phyloP scores from a whole-genome alignment of 495 filamentous ascomycete genomes.

The Trichoderma asperelloides region DNA sequence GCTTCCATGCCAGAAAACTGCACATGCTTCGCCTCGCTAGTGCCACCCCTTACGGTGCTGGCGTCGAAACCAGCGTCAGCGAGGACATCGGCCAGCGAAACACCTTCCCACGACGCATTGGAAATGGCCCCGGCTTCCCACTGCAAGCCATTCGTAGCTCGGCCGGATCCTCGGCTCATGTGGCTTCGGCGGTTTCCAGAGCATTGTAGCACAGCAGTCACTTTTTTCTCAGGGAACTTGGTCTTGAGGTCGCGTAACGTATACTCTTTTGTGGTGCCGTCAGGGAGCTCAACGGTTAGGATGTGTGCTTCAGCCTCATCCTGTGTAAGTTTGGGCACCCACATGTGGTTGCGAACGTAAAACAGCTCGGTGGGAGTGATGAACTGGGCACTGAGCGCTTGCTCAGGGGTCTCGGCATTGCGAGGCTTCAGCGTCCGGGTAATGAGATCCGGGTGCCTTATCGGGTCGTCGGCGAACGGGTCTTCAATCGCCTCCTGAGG shows the following conservation, averaged over 20 bases:
- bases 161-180: slow-evolving; percentile 43
- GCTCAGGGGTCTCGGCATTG: slow-evolving; percentile 47
- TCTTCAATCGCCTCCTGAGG: slow-evolving; percentile 40
- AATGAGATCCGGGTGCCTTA: slow-evolving; percentile 37
- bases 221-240: slow-evolving; percentile 41
- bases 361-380: slow-evolving; percentile 46
- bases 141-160: slow-evolving; percentile 47
- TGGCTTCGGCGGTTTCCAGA: slow-evolving; percentile 54
- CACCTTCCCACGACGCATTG: slow-evolving; percentile 55
- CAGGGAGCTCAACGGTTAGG: slow-evolving; percentile 45
- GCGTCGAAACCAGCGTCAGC: slow-evolving; percentile 39
- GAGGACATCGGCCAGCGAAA: slow-evolving; percentile 48
- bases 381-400: slow-evolving; percentile 35
- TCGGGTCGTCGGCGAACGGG: slow-evolving; percentile 45
- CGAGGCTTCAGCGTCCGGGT: slow-evolving; percentile 41
- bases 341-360: slow-evolving; percentile 56
- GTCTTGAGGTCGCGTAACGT: slow-evolving; percentile 43
- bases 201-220: slow-evolving; percentile 53
- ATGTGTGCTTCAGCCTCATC: slow-evolving; percentile 33
- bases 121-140: slow-evolving; percentile 52
- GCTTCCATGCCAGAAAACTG: slow-evolving; percentile 51
- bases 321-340: slow-evolving; percentile 44
- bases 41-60: not conserved
- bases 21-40: slow-evolving; percentile 36
- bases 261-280: slow-evolving; percentile 42